These are phyloP conservation scores for Deakozyma indianensis DNA, from an alignment of 805 yeast genomes.

Conservation along the genomic window DNA sequence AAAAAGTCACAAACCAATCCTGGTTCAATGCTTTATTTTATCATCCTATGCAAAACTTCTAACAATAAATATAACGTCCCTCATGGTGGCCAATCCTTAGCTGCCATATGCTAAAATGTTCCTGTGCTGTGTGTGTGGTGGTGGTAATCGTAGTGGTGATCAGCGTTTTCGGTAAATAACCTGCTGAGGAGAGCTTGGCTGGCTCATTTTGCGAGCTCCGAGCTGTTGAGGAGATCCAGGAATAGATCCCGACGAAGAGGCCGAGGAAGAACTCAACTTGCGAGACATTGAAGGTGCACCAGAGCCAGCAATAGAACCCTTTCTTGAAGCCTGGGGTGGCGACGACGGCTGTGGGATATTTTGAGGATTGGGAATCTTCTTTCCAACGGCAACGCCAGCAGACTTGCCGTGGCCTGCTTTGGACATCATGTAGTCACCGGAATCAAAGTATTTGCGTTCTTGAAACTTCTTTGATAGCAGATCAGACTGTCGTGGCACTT, in stretches of 20 bases:
- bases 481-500: constrained; percentile 68
- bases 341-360: constrained; percentile 14
- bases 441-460: constrained; percentile 84
- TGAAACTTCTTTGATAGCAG: constrained; percentile 54
- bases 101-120: constrained; percentile 32
- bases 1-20: too few relatives aligned
- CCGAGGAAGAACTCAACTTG: background rate
- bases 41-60: background rate
- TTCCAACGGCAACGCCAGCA: constrained; percentile 17
- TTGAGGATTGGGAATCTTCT: constrained; percentile 17
- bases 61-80: constrained; percentile 2
- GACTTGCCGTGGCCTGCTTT: constrained; percentile 22
- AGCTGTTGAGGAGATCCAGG: background rate
- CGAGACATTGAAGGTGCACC: constrained; percentile 1
- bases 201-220: background rate
- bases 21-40: too few relatives aligned
- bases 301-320: background rate
- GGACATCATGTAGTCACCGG: constrained; percentile 84
- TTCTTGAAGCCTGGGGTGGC: background rate
- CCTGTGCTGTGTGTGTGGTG: too few relatives aligned
- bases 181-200: background rate
- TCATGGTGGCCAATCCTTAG: constrained; percentile 24
- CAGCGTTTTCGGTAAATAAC: background rate
- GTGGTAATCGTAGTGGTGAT: background rate
- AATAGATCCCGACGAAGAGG: constrained; percentile 1